These are phyloP conservation scores for Fusarium sp. DNA, from an alignment of 2,329 filamentous ascomycete genomes.

Conservation along the genomic window DNA sequence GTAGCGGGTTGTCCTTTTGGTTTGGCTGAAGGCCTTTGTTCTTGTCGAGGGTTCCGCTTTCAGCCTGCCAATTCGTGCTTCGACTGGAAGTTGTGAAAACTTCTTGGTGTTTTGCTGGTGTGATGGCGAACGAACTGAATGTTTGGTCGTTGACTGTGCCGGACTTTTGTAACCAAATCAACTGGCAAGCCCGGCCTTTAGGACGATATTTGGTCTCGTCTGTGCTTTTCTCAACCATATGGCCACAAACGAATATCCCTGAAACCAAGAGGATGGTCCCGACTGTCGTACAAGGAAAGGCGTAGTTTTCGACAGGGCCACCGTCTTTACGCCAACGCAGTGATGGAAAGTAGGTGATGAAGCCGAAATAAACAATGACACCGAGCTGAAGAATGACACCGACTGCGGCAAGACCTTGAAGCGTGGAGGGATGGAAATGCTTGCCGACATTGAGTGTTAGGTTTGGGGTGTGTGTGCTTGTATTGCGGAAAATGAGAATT, in stretches of 20 bases:
- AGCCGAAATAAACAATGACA: background rate
- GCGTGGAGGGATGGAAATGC: background rate
- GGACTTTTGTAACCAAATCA: background rate
- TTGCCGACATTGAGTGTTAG: background rate
- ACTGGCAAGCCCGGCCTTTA: background rate
- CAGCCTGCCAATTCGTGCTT: background rate
- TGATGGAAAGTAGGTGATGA: background rate
- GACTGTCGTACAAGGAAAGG: background rate
- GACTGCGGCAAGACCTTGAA: background rate
- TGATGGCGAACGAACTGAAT: background rate
- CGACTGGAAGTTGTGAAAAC: background rate
- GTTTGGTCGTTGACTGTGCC: background rate
- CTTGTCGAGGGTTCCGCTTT: background rate
- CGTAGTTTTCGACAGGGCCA: background rate
- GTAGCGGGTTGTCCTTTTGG: background rate
- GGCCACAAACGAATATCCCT: background rate
- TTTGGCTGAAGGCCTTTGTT: background rate
- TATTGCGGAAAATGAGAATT: background rate
- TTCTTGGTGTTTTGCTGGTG: background rate
- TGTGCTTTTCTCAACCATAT: background rate
- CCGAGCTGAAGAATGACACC: background rate
- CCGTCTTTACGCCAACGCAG: background rate
- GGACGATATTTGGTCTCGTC: background rate
- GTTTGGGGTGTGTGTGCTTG: background rate
- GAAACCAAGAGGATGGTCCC: background rate